Base-by-base conservation (phyloP, 2,329 filamentous ascomycete genomes). In the Fusarium sublunatum region DNA sequence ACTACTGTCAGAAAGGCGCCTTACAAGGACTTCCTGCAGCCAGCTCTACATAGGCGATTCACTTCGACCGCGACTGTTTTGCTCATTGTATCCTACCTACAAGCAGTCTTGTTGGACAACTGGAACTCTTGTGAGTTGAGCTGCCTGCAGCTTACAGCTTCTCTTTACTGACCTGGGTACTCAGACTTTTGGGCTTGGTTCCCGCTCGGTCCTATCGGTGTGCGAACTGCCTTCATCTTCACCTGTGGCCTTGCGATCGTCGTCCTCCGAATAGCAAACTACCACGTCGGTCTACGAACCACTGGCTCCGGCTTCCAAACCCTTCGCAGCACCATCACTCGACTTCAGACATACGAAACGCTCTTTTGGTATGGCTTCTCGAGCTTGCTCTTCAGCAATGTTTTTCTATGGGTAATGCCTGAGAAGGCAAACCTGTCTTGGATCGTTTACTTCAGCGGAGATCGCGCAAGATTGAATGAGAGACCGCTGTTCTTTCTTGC, bases 21-120 rank as follows among this genome's bases (percentile, higher is more conserved):
- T 44, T 96, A 97, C 78, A 90, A 92, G 82, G 92, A 97, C 79
- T 96, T 96, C 76, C 81, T 97, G 68, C 96, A 94, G 61, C 93
- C 94, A 45, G 89, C 91, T 48, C 82, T 97, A 64, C 94, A 98
- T 77, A 85, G 91, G 71, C 87, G 93, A 71, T 98, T 97, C 78
- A 89, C 90, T 44, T 88, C 88, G 63, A 92, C 92, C 11, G 90
- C 90, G 43, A 83, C 86, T 12, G 80, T 91, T 62, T 82, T 93
- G 12, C 78, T 95, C 9, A 78, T 83, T 43, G 81, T 92, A 53
- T 92, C 91, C 73, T 96, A 95, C 75, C 51, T 86, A 34, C 86
- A 92, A 72, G 86, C 92, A 44, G 77, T 95, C 49, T 75, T 88
- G 53, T 83, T 96, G 64, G 88, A 90, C 15, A 82, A 83, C 63